Evolutionary conservation across 306 rosid genomes (phyloP).

Genomic region (Echinosophora koreensis): DNA sequence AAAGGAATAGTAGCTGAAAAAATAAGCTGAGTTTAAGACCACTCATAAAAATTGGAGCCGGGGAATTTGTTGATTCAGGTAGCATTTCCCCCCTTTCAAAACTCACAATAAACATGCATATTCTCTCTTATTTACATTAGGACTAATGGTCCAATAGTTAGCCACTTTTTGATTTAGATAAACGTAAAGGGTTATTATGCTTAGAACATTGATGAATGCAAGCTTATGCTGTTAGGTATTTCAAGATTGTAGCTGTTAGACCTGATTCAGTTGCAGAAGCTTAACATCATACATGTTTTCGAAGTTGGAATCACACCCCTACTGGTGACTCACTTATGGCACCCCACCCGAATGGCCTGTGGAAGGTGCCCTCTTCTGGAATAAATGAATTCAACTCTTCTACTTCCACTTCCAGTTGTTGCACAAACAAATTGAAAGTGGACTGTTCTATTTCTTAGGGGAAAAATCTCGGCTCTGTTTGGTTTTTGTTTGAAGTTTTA

Average conservation of each 20-base stretch:
- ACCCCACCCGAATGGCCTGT: not conserved
- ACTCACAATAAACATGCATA: not conserved
- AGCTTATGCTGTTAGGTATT: slow-evolving; percentile 4
- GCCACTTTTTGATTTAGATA: not conserved
- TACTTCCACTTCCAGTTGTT: not conserved
- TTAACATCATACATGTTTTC: not conserved
- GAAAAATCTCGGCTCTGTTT: not conserved
- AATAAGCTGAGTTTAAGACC: slow-evolving; percentile 48
- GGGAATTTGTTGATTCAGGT: not conserved
- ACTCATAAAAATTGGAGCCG: slow-evolving; percentile 1
- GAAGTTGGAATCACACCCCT: slow-evolving; percentile 3
- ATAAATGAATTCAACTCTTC: not conserved
- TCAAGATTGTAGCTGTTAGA: not conserved
- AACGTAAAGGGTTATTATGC: slow-evolving; percentile 13
- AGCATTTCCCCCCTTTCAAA: not conserved
- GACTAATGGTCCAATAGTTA: not conserved
- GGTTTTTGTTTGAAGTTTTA: not conserved
- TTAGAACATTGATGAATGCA: not conserved
- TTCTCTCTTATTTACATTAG: slow-evolving; percentile 1
- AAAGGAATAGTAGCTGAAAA: slow-evolving; percentile 61
- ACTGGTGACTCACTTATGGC: not conserved
- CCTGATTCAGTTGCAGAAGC: slow-evolving; percentile 24
- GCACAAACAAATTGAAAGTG: not conserved
- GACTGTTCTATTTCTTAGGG: not conserved
- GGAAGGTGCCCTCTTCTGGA: not conserved